These are phyloP conservation scores for Pythium brachiatum DNA, from an alignment of 352 stramenopile genomes.

Conservation along the genomic window DNA sequence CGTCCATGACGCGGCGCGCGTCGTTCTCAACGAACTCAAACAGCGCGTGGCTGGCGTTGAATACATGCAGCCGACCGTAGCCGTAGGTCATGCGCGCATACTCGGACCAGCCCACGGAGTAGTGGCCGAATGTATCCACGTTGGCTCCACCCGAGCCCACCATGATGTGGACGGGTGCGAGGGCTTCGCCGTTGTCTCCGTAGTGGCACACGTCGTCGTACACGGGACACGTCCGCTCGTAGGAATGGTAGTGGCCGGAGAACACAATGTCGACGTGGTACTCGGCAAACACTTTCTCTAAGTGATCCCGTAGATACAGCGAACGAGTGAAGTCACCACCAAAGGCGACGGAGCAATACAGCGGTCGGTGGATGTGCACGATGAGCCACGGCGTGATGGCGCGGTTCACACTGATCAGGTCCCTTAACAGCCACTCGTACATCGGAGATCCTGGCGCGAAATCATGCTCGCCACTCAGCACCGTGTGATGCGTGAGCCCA, in stretches of 20 bases:
- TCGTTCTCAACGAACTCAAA: slow-evolving; percentile 35
- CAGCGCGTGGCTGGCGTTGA: slow-evolving; percentile 31
- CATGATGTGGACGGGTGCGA: slow-evolving; percentile 35
- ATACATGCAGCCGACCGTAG: slow-evolving; percentile 36
- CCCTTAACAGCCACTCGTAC: slow-evolving; percentile 27
- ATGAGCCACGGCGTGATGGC: slow-evolving; percentile 29
- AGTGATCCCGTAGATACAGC: slow-evolving; percentile 13
- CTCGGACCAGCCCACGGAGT: slow-evolving; percentile 10
- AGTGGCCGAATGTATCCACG: slow-evolving; percentile 11
- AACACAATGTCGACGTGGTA: slow-evolving; percentile 29
- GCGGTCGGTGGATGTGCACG: slow-evolving; percentile 24
- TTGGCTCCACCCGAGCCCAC: slow-evolving; percentile 33
- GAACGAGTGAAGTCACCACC: slow-evolving; percentile 5
- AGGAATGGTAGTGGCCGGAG: slow-evolving; percentile 30
- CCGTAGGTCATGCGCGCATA: slow-evolving; percentile 31
- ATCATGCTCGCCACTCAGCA: slow-evolving; percentile 29
- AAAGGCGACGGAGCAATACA: slow-evolving; percentile 29
- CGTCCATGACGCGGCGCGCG: slow-evolving; percentile 26
- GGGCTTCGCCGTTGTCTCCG: slow-evolving; percentile 7
- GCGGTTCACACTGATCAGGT: slow-evolving; percentile 27
- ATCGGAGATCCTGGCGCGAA: slow-evolving; percentile 16
- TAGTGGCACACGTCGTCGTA: slow-evolving; percentile 24
- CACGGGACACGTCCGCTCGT: slow-evolving; percentile 33
- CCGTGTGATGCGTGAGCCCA: slow-evolving; percentile 23
- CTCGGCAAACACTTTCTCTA: slow-evolving; percentile 24